Conservation (phyloP, 176 grass and related monocot species). For the Oryza nivara region DNA sequence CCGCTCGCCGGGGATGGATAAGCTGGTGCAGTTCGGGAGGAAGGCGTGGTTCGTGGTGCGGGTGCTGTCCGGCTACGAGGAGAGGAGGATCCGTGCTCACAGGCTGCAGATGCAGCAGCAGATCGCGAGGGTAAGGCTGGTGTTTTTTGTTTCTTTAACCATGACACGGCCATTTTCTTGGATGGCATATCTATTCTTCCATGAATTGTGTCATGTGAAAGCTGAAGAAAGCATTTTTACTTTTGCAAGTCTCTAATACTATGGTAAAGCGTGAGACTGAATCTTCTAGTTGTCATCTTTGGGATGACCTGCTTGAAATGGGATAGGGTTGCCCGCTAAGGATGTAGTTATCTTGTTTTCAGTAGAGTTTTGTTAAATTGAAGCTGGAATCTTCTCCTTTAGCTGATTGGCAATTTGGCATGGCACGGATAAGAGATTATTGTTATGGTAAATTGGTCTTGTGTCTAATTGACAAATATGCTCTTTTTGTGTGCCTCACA, state of each 20-base stretch:
- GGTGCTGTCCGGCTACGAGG: conserved; percentile 82
- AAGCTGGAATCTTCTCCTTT: not conserved
- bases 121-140: conserved; percentile 53
- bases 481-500: not conserved
- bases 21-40: conserved; percentile 73
- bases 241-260: no score
- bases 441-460: not conserved
- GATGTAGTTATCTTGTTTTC: not conserved
- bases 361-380: conserved; percentile 11
- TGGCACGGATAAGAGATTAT: not conserved
- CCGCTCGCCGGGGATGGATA: conserved; percentile 54
- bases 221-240: not conserved
- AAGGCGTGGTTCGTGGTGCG: conserved; percentile 87
- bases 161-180: not conserved
- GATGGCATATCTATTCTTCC: not conserved
- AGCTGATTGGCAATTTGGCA: not conserved
- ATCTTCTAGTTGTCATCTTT: not conserved
- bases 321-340: not conserved
- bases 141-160: not conserved
- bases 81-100: conserved; percentile 86
- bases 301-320: not conserved
- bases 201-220: not conserved
- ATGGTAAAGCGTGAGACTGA: not conserved
- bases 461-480: not conserved
- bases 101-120: conserved; percentile 79